A percentile compares a stretch with the other conserved stretches of the same genome.
These are phyloP conservation scores for Penicillium sp. DNA, from an alignment of 2,329 filamentous ascomycete genomes.

Conservation along the genomic window DNA sequence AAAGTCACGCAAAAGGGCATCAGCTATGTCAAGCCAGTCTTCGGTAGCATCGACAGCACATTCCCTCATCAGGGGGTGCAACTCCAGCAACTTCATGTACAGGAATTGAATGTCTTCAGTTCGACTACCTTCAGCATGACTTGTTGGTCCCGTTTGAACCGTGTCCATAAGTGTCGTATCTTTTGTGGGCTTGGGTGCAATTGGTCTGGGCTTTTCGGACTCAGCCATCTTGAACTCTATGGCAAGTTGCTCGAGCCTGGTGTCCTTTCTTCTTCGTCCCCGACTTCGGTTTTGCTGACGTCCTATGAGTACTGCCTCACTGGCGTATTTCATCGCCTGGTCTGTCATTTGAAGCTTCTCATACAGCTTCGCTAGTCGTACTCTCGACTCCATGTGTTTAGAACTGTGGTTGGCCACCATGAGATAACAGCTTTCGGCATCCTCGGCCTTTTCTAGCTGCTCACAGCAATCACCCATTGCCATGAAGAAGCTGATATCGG, in stretches of 20 bases:
- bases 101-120: constrained; percentile 48
- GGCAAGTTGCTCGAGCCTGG: constrained; percentile 43
- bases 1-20: constrained; percentile 62
- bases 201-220: constrained; percentile 14
- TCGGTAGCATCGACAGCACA: constrained; percentile 53
- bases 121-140: constrained; percentile 36
- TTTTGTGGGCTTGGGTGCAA: constrained; percentile 20
- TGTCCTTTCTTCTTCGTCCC: constrained; percentile 35
- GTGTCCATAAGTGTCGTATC: constrained; percentile 18
- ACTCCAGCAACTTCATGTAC: constrained; percentile 48
- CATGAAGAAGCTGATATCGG: constrained; percentile 53
- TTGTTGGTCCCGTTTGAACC: constrained; percentile 20
- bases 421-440: constrained; percentile 77
- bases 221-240: constrained; percentile 37
- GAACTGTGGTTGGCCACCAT: constrained; percentile 72
- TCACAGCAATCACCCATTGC: constrained; percentile 65
- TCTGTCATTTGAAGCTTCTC: constrained; percentile 72
- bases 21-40: constrained; percentile 61
- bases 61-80: constrained; percentile 50
- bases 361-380: constrained; percentile 81
- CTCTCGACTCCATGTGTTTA: constrained; percentile 72
- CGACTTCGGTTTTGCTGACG: constrained; percentile 40
- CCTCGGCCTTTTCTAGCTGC: constrained; percentile 61
- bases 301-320: constrained; percentile 70
- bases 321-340: constrained; percentile 74